Evolutionary conservation across 192 early-diverging fungal genomes (phyloP).

Genomic region (Coemansia sp.): DNA sequence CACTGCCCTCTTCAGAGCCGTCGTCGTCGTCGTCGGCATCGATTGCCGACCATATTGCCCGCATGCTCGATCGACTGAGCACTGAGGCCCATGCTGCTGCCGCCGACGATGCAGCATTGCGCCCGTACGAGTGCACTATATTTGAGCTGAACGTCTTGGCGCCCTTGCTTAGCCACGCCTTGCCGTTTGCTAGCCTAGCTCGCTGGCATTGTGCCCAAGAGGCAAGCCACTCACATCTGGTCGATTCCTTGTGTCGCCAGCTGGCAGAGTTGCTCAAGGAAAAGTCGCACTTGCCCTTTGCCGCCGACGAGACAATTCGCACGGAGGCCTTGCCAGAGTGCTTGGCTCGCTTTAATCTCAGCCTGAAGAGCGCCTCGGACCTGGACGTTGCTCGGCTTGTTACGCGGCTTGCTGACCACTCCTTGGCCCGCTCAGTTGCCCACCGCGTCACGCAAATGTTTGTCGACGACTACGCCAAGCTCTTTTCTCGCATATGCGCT

Average conservation of each 20-base stretch:
- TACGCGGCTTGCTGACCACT: conserved; percentile 25
- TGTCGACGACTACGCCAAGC: conserved; percentile 20
- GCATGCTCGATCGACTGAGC: conserved; percentile 1
- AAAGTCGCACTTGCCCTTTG: conserved; percentile 30
- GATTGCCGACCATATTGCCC: neutral
- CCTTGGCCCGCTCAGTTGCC: conserved; percentile 2
- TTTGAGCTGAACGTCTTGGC: conserved; percentile 39
- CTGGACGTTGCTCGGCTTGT: conserved; percentile 32
- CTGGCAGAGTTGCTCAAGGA: conserved; percentile 19
- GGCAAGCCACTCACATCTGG: neutral
- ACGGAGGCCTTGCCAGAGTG: neutral
- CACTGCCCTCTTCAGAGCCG: neutral
- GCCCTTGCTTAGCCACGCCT: neutral
- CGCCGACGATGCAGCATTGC: neutral
- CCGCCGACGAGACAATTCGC: neutral
- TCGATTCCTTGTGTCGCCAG: conserved; percentile 6
- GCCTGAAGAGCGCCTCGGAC: conserved; percentile 27
- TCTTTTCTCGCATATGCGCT: neutral
- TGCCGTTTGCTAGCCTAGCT: neutral
- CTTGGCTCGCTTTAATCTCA: conserved; percentile 17
- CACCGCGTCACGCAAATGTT: conserved; percentile 10
- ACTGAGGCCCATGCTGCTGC: conserved; percentile 9
- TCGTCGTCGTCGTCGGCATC: neutral
- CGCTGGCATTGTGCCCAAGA: neutral
- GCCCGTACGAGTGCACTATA: conserved; percentile 26